Evolutionary conservation across 495 filamentous ascomycete species (phyloP), one percentile per base, ranked within the genome.

Genomic region (Recurvomyces mirabilis): DNA sequence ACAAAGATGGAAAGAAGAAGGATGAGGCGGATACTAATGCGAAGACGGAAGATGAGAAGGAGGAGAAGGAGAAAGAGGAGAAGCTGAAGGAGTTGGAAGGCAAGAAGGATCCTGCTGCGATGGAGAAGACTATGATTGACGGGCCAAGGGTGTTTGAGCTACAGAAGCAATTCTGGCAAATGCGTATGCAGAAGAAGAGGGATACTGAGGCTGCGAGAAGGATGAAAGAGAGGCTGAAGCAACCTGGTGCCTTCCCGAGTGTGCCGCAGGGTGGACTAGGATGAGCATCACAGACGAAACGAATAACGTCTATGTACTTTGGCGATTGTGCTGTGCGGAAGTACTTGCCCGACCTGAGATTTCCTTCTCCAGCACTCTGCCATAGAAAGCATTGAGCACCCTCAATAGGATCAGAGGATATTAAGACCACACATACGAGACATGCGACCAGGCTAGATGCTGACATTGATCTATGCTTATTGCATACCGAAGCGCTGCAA

Each of bases 161-260:
- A 52, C 83, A 93, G 52, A 88, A 81, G 58, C 77, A 76, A 23
- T 91, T 96, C 59, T 91, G 85, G 59, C 84, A 93, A 45, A 82
- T 81, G 64, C 79, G 89, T 15, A 56, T 93, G 38, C 79, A 86
- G 54, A 78, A 78, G 43, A 78, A 85, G 58, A 74, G 82, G 38
- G 83, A 83, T 59, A 21, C 73, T 12, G 87, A 94, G 59, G 72
- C 82, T 37, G 79, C 85, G 21, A 89, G 79, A 59, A 72, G 84
- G 23, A 93, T 89, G 58, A 73, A 79, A 20, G 84, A 94, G 56
- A 73, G 87, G 20, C 53, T 96, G 53, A 81, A 73, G 55, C 84
- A 83, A 55, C 84, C 87, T 13, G 75, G 71, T 22, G 65, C 75
- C 14, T 94, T 94, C 45, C 89, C 89, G 5, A 81, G 82, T 41